A percentile compares a stretch with the other conserved stretches of the same genome.
Conservation (phyloP, 176 grass and related monocot species). For the Oryza brachyantha region DNA sequence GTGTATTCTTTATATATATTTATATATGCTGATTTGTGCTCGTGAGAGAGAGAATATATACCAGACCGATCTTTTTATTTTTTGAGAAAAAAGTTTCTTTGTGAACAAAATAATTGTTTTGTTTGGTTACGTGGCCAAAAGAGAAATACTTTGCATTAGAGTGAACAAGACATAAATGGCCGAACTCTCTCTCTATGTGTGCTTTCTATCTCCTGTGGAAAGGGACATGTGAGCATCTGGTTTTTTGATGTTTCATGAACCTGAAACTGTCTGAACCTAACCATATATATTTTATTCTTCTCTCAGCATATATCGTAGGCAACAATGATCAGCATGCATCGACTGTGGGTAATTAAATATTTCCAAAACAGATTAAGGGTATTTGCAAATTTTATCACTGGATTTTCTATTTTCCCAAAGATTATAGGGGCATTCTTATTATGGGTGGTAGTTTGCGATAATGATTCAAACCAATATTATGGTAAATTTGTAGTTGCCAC, state of each 20-base stretch:
- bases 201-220: slow-evolving; percentile 39
- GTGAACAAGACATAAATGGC: slow-evolving; percentile 37
- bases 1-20: not conserved
- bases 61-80: not conserved
- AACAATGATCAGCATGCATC: not conserved
- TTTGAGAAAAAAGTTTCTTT: not conserved
- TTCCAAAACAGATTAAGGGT: no score
- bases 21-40: not conserved
- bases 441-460: no score
- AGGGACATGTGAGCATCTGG: slow-evolving; percentile 28
- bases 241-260: slow-evolving; percentile 6
- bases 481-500: no score
- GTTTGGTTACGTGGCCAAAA: slow-evolving; percentile 26
- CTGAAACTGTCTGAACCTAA: not conserved
- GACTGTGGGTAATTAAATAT: no score
- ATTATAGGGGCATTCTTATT: no score
- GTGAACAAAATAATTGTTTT: not conserved
- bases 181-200: slow-evolving; percentile 25
- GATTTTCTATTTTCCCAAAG: no score
- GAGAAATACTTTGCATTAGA: slow-evolving; percentile 11
- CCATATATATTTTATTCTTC: not conserved
- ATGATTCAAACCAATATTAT: no score
- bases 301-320: not conserved
- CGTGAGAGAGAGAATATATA: slow-evolving; percentile 9
- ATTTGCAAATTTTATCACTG: no score